Evolutionary conservation across 2,329 filamentous ascomycete genomes (phyloP).

Genomic region (Trichoderma breve): DNA sequence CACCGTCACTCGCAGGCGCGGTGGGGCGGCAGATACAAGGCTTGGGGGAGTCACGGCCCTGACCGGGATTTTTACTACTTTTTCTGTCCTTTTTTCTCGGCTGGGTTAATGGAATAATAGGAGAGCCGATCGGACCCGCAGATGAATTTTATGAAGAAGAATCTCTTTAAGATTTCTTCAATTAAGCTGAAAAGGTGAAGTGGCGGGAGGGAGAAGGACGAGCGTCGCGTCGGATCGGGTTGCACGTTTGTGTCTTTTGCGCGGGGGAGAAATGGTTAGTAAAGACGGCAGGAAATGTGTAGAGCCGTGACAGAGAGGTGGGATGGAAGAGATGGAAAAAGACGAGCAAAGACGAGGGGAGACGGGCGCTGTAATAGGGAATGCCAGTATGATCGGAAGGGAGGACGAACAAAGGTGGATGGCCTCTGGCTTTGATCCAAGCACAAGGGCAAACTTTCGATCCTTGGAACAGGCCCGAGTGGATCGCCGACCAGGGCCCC

Average conservation of each 20-base stretch:
- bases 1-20: constrained; percentile 17
- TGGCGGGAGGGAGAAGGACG: neutral
- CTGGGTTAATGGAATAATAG: constrained; percentile 8
- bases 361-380: constrained; percentile 23
- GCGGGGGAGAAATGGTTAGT: neutral
- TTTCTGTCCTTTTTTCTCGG: neutral
- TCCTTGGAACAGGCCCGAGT: constrained; percentile 24
- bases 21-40: constrained; percentile 20
- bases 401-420: constrained; percentile 15
- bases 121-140: constrained; percentile 18
- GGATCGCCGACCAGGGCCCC: constrained; percentile 24
- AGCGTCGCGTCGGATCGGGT: neutral
- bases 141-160: neutral
- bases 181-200: neutral
- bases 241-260: neutral
- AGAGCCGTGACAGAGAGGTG: neutral
- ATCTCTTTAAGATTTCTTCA: neutral
- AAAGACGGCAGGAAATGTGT: neutral
- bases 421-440: constrained; percentile 22
- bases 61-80: constrained; percentile 11
- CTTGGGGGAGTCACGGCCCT: constrained; percentile 18
- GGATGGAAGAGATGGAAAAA: constrained; percentile 11
- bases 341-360: constrained; percentile 9
- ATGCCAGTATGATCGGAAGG: constrained; percentile 22
- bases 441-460: constrained; percentile 20